Conservation (phyloP, 768 basidiomycete genomes). For the Naganishia antarctica region DNA sequence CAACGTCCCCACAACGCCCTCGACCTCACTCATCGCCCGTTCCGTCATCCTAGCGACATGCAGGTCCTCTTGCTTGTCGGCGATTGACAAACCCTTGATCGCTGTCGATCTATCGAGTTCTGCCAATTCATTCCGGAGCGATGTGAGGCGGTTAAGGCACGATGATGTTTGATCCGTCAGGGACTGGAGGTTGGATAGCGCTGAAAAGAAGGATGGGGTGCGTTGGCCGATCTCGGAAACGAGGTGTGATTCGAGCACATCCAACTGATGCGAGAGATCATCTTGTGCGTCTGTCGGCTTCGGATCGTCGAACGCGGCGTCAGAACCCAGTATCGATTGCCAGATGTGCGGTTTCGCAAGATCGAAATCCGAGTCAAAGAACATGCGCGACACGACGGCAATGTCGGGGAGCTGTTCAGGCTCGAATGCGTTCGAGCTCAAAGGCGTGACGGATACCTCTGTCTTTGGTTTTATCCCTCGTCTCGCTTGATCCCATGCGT, state of each 20-base stretch:
- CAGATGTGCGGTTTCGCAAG: slow-evolving; percentile 69
- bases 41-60: slow-evolving; percentile 55
- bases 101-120: slow-evolving; percentile 74
- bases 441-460: not conserved
- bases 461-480: not conserved
- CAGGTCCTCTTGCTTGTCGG: slow-evolving; percentile 59
- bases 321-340: slow-evolving; percentile 57
- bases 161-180: slow-evolving; percentile 81
- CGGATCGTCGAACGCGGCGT: slow-evolving; percentile 45
- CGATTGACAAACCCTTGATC: slow-evolving; percentile 69
- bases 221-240: slow-evolving; percentile 84
- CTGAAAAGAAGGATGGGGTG: slow-evolving; percentile 91
- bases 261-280: slow-evolving; percentile 83
- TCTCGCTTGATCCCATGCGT: slow-evolving; percentile 11
- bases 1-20: slow-evolving; percentile 51
- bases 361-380: slow-evolving; percentile 73
- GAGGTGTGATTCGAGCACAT: slow-evolving; percentile 90
- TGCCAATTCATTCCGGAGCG: slow-evolving; percentile 65
- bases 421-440: not conserved
- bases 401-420: slow-evolving; percentile 56
- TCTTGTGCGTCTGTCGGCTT: slow-evolving; percentile 65
- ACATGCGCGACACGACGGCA: slow-evolving; percentile 70
- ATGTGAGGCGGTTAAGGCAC: slow-evolving; percentile 69
- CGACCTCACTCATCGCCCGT: slow-evolving; percentile 54
- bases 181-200: slow-evolving; percentile 86